These are phyloP conservation scores for Botrytis tulipae DNA, from an alignment of 2,329 filamentous ascomycete species.

Conservation along the genomic window DNA sequence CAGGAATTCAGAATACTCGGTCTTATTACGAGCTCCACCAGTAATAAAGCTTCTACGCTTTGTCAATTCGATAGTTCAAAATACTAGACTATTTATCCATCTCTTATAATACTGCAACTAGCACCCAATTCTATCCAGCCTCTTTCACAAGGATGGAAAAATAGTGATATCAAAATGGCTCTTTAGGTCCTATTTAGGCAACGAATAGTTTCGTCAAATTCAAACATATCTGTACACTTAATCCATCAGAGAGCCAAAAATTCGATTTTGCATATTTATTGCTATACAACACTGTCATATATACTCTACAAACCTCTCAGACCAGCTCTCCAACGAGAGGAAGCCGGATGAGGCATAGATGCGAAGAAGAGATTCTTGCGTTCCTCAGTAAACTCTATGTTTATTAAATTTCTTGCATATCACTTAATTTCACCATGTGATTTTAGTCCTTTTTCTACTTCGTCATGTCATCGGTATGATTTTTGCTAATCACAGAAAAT, in stretches of 20 bases:
- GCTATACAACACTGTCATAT: not conserved
- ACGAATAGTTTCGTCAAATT: too few species aligned
- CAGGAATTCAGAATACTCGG: rapidly evolving
- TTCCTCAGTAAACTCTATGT: too few species aligned
- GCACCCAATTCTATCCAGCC: not conserved
- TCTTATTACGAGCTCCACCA: rapidly evolving
- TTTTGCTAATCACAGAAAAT: not conserved
- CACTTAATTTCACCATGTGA: not conserved
- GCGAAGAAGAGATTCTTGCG: not conserved
- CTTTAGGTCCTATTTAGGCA: too few species aligned
- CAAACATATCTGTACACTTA: too few species aligned
- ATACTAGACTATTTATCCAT: not conserved
- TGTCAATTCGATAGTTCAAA: not conserved
- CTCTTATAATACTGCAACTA: not conserved
- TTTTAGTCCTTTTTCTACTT: not conserved
- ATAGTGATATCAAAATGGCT: too few species aligned
- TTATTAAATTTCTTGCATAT: not conserved
- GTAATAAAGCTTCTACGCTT: not conserved
- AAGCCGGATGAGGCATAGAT: not conserved
- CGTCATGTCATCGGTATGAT: not conserved
- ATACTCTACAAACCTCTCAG: not conserved
- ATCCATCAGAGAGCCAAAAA: not conserved
- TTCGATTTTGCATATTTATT: not conserved
- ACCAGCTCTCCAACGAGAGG: not conserved
- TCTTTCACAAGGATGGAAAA: too few species aligned